These are phyloP conservation scores for Amaranthus cruentus DNA, from an alignment of 148 eudicot genomes.

Conservation along the genomic window DNA sequence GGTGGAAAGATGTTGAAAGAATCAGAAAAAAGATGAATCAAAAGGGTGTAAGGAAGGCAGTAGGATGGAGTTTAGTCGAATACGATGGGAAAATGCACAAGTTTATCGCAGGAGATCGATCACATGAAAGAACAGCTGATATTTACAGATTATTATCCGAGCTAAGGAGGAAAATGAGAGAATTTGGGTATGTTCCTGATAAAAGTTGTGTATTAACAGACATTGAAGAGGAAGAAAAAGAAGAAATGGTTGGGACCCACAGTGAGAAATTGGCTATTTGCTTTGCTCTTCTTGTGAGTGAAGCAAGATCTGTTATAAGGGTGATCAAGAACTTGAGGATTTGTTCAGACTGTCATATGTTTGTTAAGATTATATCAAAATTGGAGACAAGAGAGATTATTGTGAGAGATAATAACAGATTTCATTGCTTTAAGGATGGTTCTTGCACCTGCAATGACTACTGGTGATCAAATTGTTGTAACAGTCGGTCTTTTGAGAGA, in stretches of 20 bases:
- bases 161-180: conserved; percentile 39
- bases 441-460: conserved; percentile 59
- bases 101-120: conserved; percentile 52
- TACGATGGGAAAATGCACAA: conserved; percentile 49
- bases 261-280: conserved; percentile 68
- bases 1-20: conserved; percentile 58
- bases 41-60: conserved; percentile 44
- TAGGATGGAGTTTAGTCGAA: conserved; percentile 66
- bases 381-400: conserved; percentile 56
- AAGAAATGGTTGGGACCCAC: conserved; percentile 62
- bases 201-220: conserved; percentile 49
- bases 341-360: conserved; percentile 59
- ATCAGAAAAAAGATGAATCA: conserved; percentile 40
- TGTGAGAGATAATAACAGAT: conserved; percentile 68
- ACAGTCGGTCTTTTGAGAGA: no score
- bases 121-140: conserved; percentile 42
- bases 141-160: conserved; percentile 40
- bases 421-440: conserved; percentile 51
- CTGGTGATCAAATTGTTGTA: conserved; percentile 33
- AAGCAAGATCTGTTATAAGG: conserved; percentile 43
- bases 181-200: conserved; percentile 49
- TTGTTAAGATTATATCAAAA: conserved; percentile 59
- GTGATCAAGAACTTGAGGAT: conserved; percentile 64
- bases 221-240: conserved; percentile 69
- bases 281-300: conserved; percentile 59